Base-by-base conservation (phyloP, 208 protist species). In the Leishmania lainsoni region DNA sequence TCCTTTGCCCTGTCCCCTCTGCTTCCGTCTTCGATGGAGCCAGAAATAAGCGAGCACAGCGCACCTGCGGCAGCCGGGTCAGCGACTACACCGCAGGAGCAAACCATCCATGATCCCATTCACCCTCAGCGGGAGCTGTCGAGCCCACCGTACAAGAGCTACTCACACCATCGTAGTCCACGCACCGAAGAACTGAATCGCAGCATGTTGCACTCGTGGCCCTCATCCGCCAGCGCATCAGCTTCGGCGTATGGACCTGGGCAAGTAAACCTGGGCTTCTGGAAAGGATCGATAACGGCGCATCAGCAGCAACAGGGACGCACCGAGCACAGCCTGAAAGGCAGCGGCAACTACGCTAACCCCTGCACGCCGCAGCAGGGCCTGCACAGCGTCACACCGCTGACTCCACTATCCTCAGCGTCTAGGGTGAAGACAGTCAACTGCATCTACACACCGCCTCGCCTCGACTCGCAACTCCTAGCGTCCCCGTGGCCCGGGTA, bases 401-500 rank as follows among this genome's bases (percentile, higher is more conserved):
- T 79, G 68, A 79, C 77, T 16, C 81, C 81, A 22, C 45, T 48
- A 16, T 5, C 42, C 16, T n/a, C 58, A 14, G 66, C 59, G 9
- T 42, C 22, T 39, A 77, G 70, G 14, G 29, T 48, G 5, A 81
- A 69, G 61, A 66, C 72, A 1, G 56, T 75, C 29, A 78, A 65
- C 22, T 71, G 20, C 71, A 42, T 81, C 61, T 72, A 81, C 72
- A 56, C 69, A 26, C 76, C 82, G 10, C 78, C 70, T 26, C 82
- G 63, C 39, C 66, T 86, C 5, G 78, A 81, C 49, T 81, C 82
- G 56, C 82, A 86, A 63, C 65, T 86, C 54, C 68, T 82, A 5
- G 56, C 77, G n/a, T 82, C 72, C 8, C 78, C 82, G 32, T 86
- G 82, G 82, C 5, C 76, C 14, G 78, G 73, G 17, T n/a, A 54